Evolutionary conservation across 1,139 yeast genomes (phyloP).

Genomic region (Arxiozyma bovina): DNA sequence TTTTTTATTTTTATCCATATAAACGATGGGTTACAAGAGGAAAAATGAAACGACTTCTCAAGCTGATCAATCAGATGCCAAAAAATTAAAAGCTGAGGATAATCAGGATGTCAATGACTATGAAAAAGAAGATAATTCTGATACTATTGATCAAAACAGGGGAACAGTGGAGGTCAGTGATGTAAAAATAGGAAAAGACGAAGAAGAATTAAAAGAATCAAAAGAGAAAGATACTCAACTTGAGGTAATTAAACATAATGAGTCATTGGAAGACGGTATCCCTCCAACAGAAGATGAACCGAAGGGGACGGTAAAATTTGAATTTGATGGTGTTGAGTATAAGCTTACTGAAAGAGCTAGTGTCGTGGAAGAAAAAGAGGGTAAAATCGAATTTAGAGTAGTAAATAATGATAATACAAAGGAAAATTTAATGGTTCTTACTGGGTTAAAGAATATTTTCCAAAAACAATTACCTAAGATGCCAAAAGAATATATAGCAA

Average conservation of each 20-base stretch:
- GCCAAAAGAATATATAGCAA: slow-evolving; percentile 95
- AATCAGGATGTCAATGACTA: slow-evolving; percentile 16
- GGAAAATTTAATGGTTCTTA: slow-evolving; percentile 82
- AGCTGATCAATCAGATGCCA: slow-evolving; percentile 32
- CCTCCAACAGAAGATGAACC: slow-evolving; percentile 22
- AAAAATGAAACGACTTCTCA: slow-evolving; percentile 16
- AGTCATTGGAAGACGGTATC: slow-evolving; percentile 6
- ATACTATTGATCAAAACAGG: slow-evolving; percentile 1
- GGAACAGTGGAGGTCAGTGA: slow-evolving; percentile 18
- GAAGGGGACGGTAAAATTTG: slow-evolving; percentile 37
- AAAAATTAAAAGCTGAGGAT: slow-evolving; percentile 11
- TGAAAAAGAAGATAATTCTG: slow-evolving; percentile 14
- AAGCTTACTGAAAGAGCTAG: slow-evolving; percentile 89
- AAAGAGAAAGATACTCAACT: not conserved
- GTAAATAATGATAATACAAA: slow-evolving; percentile 87
- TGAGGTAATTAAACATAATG: not conserved
- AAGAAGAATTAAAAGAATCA: slow-evolving; percentile 1
- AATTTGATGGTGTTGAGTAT: slow-evolving; percentile 72
- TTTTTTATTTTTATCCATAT: not conserved
- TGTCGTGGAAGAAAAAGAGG: slow-evolving; percentile 85
- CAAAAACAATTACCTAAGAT: slow-evolving; percentile 96
- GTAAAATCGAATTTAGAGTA: slow-evolving; percentile 86
- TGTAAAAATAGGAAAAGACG: slow-evolving; percentile 13
- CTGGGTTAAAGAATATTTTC: slow-evolving; percentile 91
- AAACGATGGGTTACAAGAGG: not conserved